phyloP scores from a whole-genome alignment of 768 basidiomycete genomes.

The Lactarius evosmus region DNA sequence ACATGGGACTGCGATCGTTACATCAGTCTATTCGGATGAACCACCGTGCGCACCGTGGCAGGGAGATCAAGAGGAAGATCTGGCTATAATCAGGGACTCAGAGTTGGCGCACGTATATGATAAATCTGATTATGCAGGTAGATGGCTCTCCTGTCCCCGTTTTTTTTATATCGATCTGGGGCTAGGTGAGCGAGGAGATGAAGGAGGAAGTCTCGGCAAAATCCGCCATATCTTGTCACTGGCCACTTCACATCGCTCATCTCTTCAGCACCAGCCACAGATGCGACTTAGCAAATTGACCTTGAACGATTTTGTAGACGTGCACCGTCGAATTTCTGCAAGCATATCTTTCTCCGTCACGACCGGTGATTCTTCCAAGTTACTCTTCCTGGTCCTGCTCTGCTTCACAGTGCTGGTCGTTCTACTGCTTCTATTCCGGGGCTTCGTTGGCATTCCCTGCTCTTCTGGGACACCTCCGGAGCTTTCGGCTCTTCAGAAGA shows the following conservation, averaged over 20 bases:
- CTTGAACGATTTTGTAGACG: not conserved
- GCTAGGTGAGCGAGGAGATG: too few species aligned
- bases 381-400: not conserved
- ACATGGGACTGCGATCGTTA: too few species aligned
- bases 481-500: not conserved
- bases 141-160: too few species aligned
- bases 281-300: not conserved
- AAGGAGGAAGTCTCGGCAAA: not conserved
- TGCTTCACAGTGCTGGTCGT: not conserved
- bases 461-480: not conserved
- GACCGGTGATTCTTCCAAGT: not conserved
- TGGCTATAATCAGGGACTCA: too few species aligned
- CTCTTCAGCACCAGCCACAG: not conserved
- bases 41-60: too few species aligned
- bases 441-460: not conserved
- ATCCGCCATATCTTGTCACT: not conserved
- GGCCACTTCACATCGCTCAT: not conserved
- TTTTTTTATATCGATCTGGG: too few species aligned
- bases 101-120: too few species aligned
- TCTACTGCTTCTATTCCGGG: not conserved
- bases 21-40: too few species aligned
- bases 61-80: too few species aligned
- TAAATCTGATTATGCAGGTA: too few species aligned
- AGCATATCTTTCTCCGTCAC: not conserved
- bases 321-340: not conserved